Evolutionary conservation across 345 rosid genomes (phyloP), one percentile per base, ranked within the genome.

Genomic region (Syzygium aromaticum): DNA sequence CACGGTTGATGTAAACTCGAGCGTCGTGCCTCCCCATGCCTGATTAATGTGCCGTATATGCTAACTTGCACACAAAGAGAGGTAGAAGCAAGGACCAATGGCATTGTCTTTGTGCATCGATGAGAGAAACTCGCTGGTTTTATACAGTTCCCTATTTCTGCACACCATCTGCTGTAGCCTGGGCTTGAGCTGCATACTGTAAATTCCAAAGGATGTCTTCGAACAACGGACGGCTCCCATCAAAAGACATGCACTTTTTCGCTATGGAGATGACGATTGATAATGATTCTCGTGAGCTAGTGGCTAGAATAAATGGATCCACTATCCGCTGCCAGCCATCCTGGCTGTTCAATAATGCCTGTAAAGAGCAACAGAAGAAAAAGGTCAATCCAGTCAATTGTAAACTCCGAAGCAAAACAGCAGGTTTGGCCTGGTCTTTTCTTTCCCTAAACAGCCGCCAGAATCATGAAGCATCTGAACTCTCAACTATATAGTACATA

Each of bases 181-280:
- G 99, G 92, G 96, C 96, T 88, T 96, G 99, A 90, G 96, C 95
- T 77, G 98, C 99, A 84, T 96, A 95, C 77, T 96, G 98, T 57
- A 96, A 91, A 92, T 97, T 95, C 99, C 99, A 95, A 6, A 96
- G 96, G 54, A 97, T 97, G 51, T 96, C 99, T 90, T 95, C 98
- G 46, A 96, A 95, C 6, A 98, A 96, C 28, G 98, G 99, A 52
- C 96, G 95, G 54, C 90, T 86, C 54, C 96, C 94, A 28, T 95
- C 99, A 8, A 97, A 95, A 87, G 90, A 88, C 84, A 94, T 94
- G 87, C 99, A 98, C 90, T 98, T 98, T 82, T 92, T 95, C 10
- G 98, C 94, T 90, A 98, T 94, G 17, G 99, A 94, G 84, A 98
- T 93, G 43, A 91, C 94, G 5, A 94, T 95, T 3, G 97, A 90